A percentile compares a stretch with the other conserved stretches of the same genome.
These are phyloP conservation scores for Citrus trifoliata DNA, from an alignment of 345 rosid species.

Conservation along the genomic window DNA sequence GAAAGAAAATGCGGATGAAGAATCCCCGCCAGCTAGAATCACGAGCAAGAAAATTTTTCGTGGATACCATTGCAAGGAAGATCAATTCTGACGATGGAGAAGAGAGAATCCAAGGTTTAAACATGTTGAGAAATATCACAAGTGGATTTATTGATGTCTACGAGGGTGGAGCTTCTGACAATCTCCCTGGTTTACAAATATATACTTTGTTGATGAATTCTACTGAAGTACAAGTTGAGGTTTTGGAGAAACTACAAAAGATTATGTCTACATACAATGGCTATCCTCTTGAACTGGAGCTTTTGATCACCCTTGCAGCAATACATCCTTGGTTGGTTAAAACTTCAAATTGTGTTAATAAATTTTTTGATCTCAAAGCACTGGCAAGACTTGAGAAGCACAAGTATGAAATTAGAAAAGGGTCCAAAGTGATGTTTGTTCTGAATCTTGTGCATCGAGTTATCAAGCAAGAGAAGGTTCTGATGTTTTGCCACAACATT, in stretches of 20 bases:
- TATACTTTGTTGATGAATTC: conserved; percentile 90
- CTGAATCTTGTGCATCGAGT: conserved; percentile 77
- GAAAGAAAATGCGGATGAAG: conserved; percentile 31
- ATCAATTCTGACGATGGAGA: conserved; percentile 62
- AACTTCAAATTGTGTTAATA: conserved; percentile 61
- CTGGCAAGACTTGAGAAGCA: conserved; percentile 52
- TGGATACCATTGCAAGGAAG: conserved; percentile 75
- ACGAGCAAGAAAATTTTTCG: conserved; percentile 78
- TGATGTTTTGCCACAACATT: conserved; percentile 91
- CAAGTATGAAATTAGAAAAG: conserved; percentile 56
- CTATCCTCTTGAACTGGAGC: conserved; percentile 82
- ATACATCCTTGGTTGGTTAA: conserved; percentile 84
- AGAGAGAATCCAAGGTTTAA: conserved; percentile 75
- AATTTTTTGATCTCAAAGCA: conserved; percentile 50
- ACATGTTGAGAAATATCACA: conserved; percentile 75
- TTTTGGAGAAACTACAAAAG: conserved; percentile 55
- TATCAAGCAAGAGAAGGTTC: conserved; percentile 65
- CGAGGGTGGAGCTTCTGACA: conserved; percentile 62
- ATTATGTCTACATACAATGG: conserved; percentile 61
- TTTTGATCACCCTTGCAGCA: conserved; percentile 78
- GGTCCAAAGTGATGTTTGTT: conserved; percentile 91
- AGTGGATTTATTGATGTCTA: conserved; percentile 78
- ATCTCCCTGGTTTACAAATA: conserved; percentile 87
- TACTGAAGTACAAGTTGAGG: conserved; percentile 60
- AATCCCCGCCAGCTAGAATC: conserved; percentile 71